Base-by-base conservation (phyloP, 495 filamentous ascomycete species). In the Neurospora discreta region DNA sequence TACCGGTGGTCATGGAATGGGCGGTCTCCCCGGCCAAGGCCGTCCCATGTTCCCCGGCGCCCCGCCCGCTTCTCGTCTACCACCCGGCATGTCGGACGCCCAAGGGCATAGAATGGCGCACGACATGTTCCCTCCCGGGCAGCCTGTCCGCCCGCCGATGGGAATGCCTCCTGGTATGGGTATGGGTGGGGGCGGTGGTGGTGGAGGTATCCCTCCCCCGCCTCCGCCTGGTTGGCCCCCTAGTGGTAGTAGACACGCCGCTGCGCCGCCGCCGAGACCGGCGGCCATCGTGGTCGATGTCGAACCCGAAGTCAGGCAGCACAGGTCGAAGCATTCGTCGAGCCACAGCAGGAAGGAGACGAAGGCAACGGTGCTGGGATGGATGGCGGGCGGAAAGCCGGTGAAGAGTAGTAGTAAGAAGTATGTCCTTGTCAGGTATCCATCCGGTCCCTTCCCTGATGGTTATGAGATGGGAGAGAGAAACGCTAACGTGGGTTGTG, bases 341-440 rank as follows among this genome's bases (percentile, higher is more conserved):
- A 20, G 40, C 69, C 26, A 70, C 15, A 23, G 26, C 2, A 65
- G 38, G 13, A 75, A 78, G 65, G 74, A 77, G 70, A 60, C 72
- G 5, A 68, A 72, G 36, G 75, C 71, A 4, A 73, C 78, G 4
- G 69, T 85, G 68, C 75, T 83, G 20, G 78, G 76, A 11, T 85
- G 81, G 78, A 78, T 85, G 77, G 77, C 78, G 26, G 81, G 76
- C 13, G 78, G 75, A 38, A 69, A 75, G 38, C 39, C 78, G 23
- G 81, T 82, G 74, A 39, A 71, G 46, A 81, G 76, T 70, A 74
- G 71, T 44, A 69, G 75, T 67, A 81, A 80, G 72, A 81, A 80
- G 80, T 81, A 74, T 52, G 80, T 78, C 60, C 39, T 65, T 65
- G 52, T 65, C 16, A 65, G 52, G 52, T 65, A 58, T 52, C 44